Evolutionary conservation across 2,329 filamentous ascomycete species (phyloP), one percentile per base, ranked within the genome.

Genomic region (Penicillium sp.): DNA sequence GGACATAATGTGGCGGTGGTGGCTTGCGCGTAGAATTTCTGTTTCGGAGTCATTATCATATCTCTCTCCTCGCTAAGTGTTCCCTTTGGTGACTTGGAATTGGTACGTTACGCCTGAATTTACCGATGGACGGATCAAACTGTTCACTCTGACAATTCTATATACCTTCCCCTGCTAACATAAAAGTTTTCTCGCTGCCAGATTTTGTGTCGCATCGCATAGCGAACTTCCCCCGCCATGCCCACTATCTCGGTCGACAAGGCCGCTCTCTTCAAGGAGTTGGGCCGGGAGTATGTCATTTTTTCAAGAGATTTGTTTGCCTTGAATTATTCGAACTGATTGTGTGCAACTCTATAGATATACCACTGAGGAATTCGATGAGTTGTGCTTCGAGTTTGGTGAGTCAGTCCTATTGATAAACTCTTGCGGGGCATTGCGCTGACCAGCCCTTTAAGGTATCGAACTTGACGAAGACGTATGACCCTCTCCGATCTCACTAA

Each of bases 241-340:
- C 95, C 95, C 79, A 99, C 95, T 74, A 97, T 99, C 69, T 84
- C 89, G 68, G 93, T 98, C 69, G 90, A 98, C 82, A 99, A 98
- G 82, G 93, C 92, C 71, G 91, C 89, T 73, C 90, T 99, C 73
- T 98, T 90, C 84, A 88, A 96, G 80, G 92, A 90, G 74, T 85
- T 99, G 58, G 93, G 92, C 72, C 88, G 88, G 79, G 88, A 95
- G 86, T 97, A 84, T 76, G 84, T 68, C 26, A 19, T n/a, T 46
- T 39, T 43, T 13, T 21, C 41, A 37, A 3, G 6, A n/a, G 29
- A 9, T 22, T 2, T 13, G 13, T 44, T 3, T 46, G 19, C 13
- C 9, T 21, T 33, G 13, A 21, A 14, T 3, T 39, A 16, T 76
- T 29, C 41, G 11, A 37, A 2, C 64, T 56, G 50, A 61, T 54